Conservation (phyloP, 208 protist species). For the Tritrichomonas foetus region DNA sequence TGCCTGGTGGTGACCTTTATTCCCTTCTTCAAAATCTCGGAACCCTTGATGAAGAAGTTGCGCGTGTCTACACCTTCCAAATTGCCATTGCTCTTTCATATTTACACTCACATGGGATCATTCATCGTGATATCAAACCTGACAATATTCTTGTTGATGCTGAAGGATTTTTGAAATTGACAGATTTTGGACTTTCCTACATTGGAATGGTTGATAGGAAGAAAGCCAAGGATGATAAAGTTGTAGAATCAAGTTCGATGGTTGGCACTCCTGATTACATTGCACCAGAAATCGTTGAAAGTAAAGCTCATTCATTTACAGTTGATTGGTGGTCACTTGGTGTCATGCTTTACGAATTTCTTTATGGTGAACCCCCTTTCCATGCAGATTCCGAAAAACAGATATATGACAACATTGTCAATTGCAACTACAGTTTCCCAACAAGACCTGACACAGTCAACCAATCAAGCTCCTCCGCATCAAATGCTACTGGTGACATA, state of each 20-base stretch:
- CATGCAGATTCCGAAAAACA: constrained; percentile 75
- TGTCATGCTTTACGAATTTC: constrained; percentile 92
- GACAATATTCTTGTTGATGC: not conserved
- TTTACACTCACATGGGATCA: not conserved
- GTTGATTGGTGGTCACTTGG: constrained; percentile 91
- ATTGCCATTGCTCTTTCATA: not conserved
- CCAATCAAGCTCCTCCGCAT: no score
- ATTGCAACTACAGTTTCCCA: not conserved
- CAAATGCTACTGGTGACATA: not conserved
- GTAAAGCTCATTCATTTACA: constrained; percentile 55
- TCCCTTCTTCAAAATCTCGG: not conserved
- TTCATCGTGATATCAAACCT: constrained; percentile 16
- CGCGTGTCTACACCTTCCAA: not conserved
- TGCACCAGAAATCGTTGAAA: constrained; percentile 77
- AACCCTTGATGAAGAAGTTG: not conserved
- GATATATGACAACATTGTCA: not conserved
- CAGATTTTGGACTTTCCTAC: constrained; percentile 16
- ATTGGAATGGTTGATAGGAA: not conserved
- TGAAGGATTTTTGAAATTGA: not conserved
- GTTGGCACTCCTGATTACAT: constrained; percentile 82
- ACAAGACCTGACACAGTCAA: no score
- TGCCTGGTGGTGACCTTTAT: constrained; percentile 1
- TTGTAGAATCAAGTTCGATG: constrained; percentile 74
- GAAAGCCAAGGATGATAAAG: constrained; percentile 51
- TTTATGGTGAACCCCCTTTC: constrained; percentile 84